These are phyloP conservation scores for Thinopyrum elongatum DNA, from an alignment of 176 grass and related monocot species.

Conservation along the genomic window DNA sequence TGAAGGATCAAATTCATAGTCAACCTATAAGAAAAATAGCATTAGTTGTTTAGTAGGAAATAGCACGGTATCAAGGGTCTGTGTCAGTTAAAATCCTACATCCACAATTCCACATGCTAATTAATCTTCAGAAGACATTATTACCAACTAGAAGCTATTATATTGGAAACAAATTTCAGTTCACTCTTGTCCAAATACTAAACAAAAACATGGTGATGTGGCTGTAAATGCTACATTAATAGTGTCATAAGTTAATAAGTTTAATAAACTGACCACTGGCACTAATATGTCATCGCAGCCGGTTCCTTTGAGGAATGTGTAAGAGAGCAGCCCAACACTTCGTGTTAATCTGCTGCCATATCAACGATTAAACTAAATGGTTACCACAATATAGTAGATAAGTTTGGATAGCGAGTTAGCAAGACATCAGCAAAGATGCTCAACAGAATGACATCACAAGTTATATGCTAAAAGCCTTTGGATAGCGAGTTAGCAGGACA, in stretches of 20 bases:
- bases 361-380: background rate
- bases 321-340: constrained; percentile 78
- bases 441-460: background rate
- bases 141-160: constrained; percentile 8
- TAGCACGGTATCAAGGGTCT: background rate
- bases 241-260: background rate
- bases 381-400: background rate
- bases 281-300: constrained; percentile 63
- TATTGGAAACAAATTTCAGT: constrained; percentile 14
- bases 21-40: constrained; percentile 47
- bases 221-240: background rate
- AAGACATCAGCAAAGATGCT: background rate
- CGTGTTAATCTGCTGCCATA: constrained; percentile 50
- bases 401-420: background rate
- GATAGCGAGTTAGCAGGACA: background rate
- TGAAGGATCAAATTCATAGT: constrained; percentile 64
- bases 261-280: constrained; percentile 53
- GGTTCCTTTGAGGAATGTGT: constrained; percentile 60
- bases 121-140: background rate
- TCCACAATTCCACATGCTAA: background rate
- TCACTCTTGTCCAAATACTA: background rate
- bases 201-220: constrained; percentile 4
- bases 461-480: background rate
- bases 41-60: constrained; percentile 16
- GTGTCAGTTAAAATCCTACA: constrained; percentile 15